Evolutionary conservation across 1,139 yeast genomes (phyloP).

Genomic region (Arxiozyma heterogenica): DNA sequence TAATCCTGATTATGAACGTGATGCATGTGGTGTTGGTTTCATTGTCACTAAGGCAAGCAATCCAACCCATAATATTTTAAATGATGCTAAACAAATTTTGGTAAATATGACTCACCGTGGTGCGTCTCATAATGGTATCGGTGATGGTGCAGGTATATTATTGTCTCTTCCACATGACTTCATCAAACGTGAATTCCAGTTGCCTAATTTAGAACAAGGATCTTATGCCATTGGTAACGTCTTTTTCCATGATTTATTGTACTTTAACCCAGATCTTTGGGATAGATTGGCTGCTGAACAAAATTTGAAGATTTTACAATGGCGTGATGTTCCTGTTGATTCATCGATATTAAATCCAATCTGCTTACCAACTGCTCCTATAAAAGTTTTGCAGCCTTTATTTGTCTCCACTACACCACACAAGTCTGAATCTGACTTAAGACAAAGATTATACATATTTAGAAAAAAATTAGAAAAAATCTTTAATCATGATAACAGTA

Average conservation of each 20-base stretch:
- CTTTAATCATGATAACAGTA: conserved; percentile 44
- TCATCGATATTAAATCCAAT: conserved; percentile 91
- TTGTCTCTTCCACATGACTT: conserved; percentile 86
- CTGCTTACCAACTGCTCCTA: conserved; percentile 85
- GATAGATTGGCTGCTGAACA: conserved; percentile 69
- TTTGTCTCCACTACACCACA: conserved; percentile 56
- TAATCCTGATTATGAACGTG: conserved; percentile 89
- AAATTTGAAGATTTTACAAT: conserved; percentile 78
- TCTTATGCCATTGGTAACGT: conserved; percentile 94
- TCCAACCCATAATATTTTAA: conserved; percentile 82
- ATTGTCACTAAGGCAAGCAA: conserved; percentile 88
- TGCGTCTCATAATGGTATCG: conserved; percentile 96
- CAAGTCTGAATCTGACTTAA: conserved; percentile 2
- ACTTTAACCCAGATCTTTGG: conserved; percentile 38
- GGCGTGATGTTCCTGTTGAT: conserved; percentile 96
- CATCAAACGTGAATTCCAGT: conserved; percentile 70
- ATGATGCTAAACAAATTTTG: conserved; percentile 77
- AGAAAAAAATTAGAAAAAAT: conserved; percentile 3
- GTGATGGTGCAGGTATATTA: conserved; percentile 98
- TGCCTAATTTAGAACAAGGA: conserved; percentile 43
- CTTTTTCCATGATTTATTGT: conserved; percentile 40
- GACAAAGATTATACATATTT: conserved; percentile 4
- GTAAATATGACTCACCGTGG: conserved; percentile 99
- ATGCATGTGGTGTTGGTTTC: conserved; percentile 98
- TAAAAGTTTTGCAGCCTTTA: conserved; percentile 75